phyloP scores from a whole-genome alignment of 129 eudicot species.

The Glebionis coronaria region DNA sequence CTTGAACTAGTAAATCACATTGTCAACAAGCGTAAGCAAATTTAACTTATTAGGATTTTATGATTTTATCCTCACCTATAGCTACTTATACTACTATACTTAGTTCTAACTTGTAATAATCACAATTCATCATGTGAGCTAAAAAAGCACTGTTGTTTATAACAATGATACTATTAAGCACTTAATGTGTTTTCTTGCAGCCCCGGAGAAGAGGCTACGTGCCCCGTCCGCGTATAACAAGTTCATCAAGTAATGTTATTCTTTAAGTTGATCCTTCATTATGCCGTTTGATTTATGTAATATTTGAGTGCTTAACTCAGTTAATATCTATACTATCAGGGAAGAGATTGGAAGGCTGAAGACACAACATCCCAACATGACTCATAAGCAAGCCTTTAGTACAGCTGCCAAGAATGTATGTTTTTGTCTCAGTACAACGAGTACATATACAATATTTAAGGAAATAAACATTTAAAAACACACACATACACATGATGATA shows the following conservation, averaged over 20 bases:
- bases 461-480: not conserved
- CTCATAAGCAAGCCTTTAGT: constrained; percentile 97
- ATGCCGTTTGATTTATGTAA: not conserved
- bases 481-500: not conserved
- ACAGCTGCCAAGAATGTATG: constrained; percentile 95
- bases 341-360: constrained; percentile 89
- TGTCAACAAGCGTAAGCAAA: constrained; percentile 59
- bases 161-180: not conserved
- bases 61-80: not conserved
- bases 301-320: not conserved
- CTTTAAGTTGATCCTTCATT: not conserved
- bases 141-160: not conserved
- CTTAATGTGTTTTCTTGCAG: constrained; percentile 35
- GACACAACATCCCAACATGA: constrained; percentile 66
- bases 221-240: constrained; percentile 83
- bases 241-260: constrained; percentile 67
- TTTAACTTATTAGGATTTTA: no score
- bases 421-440: constrained; percentile 3
- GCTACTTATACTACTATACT: no score
- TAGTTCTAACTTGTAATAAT: no score
- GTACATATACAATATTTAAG: not conserved
- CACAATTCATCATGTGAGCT: not conserved
- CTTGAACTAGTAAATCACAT: constrained; percentile 35
- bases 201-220: constrained; percentile 85
- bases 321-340: constrained; percentile 35